Base-by-base conservation (phyloP, 768 basidiomycete species). In the Auriscalpium microsporum region DNA sequence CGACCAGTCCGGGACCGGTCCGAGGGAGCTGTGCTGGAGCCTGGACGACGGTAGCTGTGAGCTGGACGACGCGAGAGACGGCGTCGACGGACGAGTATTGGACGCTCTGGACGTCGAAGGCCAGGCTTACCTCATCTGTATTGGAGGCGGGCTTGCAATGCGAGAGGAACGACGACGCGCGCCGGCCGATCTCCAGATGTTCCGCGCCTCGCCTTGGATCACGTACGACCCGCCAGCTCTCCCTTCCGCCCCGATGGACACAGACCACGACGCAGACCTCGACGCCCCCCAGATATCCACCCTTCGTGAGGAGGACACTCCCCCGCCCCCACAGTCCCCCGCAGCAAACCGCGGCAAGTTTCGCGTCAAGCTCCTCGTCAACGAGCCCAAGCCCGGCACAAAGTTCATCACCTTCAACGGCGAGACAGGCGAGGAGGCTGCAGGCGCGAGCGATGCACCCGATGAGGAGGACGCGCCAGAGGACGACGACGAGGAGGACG, bases 261-360 rank as follows among this genome's bases (percentile, higher is more conserved):
- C 74, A 71, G 69, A 73, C 56, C 71, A 74, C 48, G 75, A 78
- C 54, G 63, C 74, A n/a, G 74, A 76, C 45, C 88, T 90, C 86
- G 89, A 90, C 40, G 86, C 88, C 36, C 89, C 89, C 38, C 83
- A 83, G 61, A 90, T 91, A 53, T 90, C 88, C 23, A 90, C 84
- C 33, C 78, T 90, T 36, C 76, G 74, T 36, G 86, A 89, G 48
- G 87, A 90, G 57, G 77, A 78, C 10, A 86, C 87, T 49, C 83
- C 87, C 14, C 84, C 84, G 4, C 68, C 71, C 9, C 61, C 65
- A 61, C 68, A 52, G 48, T 69, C 66, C 14, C 28, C 28, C 28
- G 59, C 62, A 13, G 61, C 58, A 11, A 55, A 65, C 35, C 67
- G 70, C 1, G 61, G 73, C 54, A 77, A 76, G 59, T 68, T 75